Percentiles rank a stretch among this genome's conserved stretches.
Conservation (phyloP, 768 basidiomycete species). For the Strobilomyces dryophilus region DNA sequence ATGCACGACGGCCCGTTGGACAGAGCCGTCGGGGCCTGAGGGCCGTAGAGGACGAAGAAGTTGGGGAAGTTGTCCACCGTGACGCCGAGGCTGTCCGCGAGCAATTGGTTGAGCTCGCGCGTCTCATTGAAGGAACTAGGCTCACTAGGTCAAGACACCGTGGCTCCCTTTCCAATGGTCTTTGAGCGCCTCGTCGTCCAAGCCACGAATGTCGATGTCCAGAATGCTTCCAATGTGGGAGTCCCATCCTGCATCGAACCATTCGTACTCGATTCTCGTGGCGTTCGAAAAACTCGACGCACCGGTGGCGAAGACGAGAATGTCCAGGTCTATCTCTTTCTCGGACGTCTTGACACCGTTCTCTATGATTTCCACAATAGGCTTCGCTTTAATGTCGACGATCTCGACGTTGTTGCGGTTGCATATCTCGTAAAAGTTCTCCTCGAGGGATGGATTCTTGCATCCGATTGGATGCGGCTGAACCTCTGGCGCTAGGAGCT, state of each 20-base stretch:
- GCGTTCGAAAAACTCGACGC: neutral
- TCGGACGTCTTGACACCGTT: too few species aligned
- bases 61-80: neutral
- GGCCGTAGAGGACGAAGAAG: neutral
- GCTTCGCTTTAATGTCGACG: conserved; percentile 7
- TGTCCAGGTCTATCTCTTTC: neutral
- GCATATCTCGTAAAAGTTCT: conserved; percentile 10
- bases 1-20: neutral
- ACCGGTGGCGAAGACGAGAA: conserved; percentile 12
- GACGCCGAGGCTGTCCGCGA: neutral
- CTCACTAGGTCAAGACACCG: neutral
- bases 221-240: neutral
- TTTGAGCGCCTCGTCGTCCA: neutral
- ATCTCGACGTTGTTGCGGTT: conserved; percentile 9
- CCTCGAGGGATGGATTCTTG: conserved; percentile 5
- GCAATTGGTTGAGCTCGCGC: neutral
- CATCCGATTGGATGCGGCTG: conserved; percentile 7
- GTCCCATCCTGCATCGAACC: neutral
- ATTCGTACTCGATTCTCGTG: neutral
- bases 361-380: conserved; percentile 4
- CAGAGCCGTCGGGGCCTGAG: neutral
- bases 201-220: neutral
- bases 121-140: neutral
- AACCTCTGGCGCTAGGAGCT: conserved; percentile 4
- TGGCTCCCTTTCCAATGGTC: neutral